These are phyloP conservation scores for Panaeolus cyanescens DNA, from an alignment of 768 basidiomycete species.

Conservation along the genomic window DNA sequence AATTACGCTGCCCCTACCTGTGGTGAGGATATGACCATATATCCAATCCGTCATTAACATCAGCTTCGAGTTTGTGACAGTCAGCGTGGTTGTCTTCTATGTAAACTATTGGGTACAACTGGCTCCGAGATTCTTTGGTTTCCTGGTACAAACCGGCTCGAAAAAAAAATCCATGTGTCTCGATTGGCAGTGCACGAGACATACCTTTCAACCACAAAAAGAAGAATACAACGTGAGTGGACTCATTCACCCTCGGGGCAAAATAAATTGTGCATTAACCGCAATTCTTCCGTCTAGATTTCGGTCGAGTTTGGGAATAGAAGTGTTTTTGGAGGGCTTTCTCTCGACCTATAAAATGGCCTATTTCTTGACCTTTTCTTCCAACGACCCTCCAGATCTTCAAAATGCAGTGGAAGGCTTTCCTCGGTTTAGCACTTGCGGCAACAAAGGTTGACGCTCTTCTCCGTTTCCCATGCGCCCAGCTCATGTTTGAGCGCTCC, in stretches of 20 bases:
- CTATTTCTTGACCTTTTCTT: neutral
- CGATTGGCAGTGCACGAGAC: no score
- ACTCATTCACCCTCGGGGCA: neutral
- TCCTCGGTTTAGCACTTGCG: neutral
- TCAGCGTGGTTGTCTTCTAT: no score
- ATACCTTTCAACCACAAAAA: no score
- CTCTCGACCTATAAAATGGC: neutral
- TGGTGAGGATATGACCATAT: no score
- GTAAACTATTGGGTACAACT: no score
- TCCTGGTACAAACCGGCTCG: no score
- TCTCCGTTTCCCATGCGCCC: conserved; percentile 22
- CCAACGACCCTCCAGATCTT: neutral
- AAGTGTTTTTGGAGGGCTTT: neutral
- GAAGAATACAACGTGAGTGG: no score
- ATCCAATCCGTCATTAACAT: no score
- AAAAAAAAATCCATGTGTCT: no score
- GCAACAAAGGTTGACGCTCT: conserved; percentile 13
- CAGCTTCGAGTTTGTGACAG: no score
- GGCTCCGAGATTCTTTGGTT: no score
- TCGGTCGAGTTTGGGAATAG: neutral
- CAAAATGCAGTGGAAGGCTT: conserved; percentile 1
- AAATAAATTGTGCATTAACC: neutral
- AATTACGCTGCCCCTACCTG: no score
- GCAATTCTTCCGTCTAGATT: neutral
- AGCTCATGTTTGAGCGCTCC: conserved; percentile 20